phyloP scores from a whole-genome alignment of 257 asterid species.

The Euphrasia confusa region DNA sequence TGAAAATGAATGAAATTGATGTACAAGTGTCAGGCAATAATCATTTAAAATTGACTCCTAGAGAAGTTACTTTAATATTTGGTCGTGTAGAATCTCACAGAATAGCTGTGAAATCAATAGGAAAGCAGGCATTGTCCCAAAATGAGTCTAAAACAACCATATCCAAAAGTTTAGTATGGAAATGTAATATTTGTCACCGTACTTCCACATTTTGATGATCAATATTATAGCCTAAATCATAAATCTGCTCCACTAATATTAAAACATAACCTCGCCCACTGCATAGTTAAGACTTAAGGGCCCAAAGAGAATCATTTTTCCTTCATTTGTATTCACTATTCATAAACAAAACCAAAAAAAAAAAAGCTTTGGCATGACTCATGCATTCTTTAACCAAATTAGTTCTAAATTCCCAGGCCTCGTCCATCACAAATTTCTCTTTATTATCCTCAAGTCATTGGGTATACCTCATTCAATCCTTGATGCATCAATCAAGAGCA shows the following conservation, averaged over 20 bases:
- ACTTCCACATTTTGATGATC: slow-evolving; percentile 1
- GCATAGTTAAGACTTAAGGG: slow-evolving; percentile 1
- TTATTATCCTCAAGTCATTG: no score
- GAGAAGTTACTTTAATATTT: not conserved
- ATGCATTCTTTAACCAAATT: no score
- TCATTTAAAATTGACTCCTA: not conserved
- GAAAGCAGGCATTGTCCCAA: not conserved
- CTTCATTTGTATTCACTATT: not conserved
- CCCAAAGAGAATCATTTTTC: not conserved
- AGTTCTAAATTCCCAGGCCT: no score
- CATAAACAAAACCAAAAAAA: not conserved
- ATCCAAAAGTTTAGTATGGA: not conserved
- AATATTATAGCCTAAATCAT: not conserved
- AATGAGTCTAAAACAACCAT: not conserved
- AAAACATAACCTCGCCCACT: no score
- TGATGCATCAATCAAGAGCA: no score
- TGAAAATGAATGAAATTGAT: slow-evolving; percentile 30
- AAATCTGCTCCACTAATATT: not conserved
- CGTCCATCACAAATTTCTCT: no score
- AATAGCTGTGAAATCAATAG: not conserved
- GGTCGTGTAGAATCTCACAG: not conserved
- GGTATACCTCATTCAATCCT: no score
- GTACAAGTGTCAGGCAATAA: slow-evolving; percentile 14
- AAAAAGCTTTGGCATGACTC: no score
- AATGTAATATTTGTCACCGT: not conserved